Conservation (phyloP, 345 rosid species). For the Populus pruinosa region DNA sequence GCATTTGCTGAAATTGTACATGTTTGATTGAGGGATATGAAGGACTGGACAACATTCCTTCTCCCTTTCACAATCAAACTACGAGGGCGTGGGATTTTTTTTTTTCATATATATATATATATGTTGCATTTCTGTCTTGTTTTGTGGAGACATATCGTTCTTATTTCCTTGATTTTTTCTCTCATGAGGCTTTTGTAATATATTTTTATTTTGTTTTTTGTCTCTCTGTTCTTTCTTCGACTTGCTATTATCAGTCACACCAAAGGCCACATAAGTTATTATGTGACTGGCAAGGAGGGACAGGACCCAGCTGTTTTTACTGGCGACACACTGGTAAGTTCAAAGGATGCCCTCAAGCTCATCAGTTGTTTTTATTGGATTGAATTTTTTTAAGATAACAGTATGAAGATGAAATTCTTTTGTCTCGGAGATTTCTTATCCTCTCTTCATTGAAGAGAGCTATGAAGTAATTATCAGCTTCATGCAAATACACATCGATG, state of each 20-base stretch:
- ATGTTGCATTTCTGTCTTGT: no score
- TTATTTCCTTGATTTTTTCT: not conserved
- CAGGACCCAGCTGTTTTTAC: constrained; percentile 80
- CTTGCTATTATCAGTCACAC: constrained; percentile 59
- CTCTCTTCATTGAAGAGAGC: not conserved
- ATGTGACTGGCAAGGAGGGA: constrained; percentile 55
- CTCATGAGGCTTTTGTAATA: not conserved
- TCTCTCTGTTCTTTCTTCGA: constrained; percentile 4
- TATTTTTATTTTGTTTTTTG: not conserved
- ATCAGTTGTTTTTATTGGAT: no score
- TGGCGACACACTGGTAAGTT: constrained; percentile 82
- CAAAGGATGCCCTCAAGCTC: not conserved
- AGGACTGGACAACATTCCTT: no score
- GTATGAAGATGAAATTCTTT: not conserved
- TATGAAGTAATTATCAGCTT: not conserved
- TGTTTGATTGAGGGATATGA: no score
- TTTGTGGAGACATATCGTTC: not conserved
- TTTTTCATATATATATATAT: no score
- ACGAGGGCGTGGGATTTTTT: no score
- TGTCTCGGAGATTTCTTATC: not conserved
- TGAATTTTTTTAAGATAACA: not conserved
- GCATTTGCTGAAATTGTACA: no score
- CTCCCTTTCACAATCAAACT: no score
- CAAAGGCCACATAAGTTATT: constrained; percentile 87
- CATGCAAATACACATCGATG: not conserved